A percentile compares a stretch with the other conserved stretches of the same genome.
These are phyloP conservation scores for Agarophyton chilense DNA, from an alignment of 23 red algal genomes.

Conservation along the genomic window DNA sequence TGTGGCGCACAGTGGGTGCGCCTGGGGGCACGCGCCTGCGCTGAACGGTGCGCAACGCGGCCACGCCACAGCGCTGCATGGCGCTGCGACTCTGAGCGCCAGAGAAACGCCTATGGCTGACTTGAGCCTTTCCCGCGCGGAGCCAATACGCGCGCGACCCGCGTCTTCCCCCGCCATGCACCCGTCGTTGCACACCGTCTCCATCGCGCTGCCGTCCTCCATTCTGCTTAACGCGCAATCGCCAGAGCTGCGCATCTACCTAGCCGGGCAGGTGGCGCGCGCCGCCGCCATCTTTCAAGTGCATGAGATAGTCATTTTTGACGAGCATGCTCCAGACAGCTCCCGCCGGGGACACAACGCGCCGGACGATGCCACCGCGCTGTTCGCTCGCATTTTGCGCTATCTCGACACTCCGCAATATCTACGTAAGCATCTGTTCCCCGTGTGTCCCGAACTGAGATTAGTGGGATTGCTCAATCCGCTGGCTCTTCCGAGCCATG, in stretches of 20 bases:
- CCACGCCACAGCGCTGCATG: background rate
- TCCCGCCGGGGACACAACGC: background rate
- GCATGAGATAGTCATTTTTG: constrained; percentile 90
- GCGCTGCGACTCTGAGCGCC: background rate
- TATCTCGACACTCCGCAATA: constrained; percentile 98
- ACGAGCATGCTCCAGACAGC: constrained; percentile 17
- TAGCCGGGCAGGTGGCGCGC: constrained; percentile 86
- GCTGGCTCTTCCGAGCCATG: constrained; percentile 92
- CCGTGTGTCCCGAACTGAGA: constrained; percentile 62
- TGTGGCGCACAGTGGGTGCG: background rate
- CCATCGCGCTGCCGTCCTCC: constrained; percentile 88
- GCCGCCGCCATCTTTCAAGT: constrained; percentile 84
- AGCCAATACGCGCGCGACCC: background rate
- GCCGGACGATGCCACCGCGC: background rate
- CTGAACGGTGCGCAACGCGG: background rate
- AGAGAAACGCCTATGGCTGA: no score
- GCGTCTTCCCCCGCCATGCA: background rate
- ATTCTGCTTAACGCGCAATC: constrained; percentile 90
- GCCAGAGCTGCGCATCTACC: constrained; percentile 77
- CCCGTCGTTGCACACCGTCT: constrained; percentile 42
- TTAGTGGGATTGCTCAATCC: constrained; percentile 95
- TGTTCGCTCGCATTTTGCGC: constrained; percentile 69
- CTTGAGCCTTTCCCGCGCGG: no score
- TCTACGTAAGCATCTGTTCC: constrained; percentile 92
- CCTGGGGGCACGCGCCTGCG: background rate